phyloP scores from a whole-genome alignment of 2,329 filamentous ascomycete genomes.

The Xylaria sp. region DNA sequence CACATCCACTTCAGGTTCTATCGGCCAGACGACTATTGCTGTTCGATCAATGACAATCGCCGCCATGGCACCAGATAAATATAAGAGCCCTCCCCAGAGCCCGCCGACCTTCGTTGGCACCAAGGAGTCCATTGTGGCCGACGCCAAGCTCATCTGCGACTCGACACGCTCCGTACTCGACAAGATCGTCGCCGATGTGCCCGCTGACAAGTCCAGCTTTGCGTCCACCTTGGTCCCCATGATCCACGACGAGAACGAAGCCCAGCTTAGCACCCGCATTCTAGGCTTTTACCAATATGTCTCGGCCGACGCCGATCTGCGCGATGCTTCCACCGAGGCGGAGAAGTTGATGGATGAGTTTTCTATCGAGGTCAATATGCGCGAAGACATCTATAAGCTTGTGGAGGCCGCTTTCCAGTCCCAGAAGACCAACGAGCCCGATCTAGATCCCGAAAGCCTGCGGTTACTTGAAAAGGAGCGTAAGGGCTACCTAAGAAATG shows the following conservation, averaged over 20 bases:
- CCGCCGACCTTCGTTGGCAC: constrained; percentile 75
- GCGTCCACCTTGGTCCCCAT: constrained; percentile 58
- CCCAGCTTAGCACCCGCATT: constrained; percentile 56
- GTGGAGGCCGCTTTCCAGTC: constrained; percentile 55
- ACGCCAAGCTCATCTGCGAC: constrained; percentile 62
- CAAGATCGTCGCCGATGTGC: constrained; percentile 58
- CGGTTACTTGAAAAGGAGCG: constrained; percentile 73
- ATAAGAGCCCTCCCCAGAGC: constrained; percentile 68
- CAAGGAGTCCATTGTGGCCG: constrained; percentile 59
- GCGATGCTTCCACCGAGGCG: constrained; percentile 71
- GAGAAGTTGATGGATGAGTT: constrained; percentile 74
- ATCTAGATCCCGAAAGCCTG: constrained; percentile 62
- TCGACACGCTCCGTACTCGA: constrained; percentile 60
- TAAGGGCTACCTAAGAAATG: constrained; percentile 71
- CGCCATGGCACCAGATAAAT: constrained; percentile 62
- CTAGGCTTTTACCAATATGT: constrained; percentile 78
- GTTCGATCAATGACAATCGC: constrained; percentile 41
- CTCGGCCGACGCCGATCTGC: constrained; percentile 60
- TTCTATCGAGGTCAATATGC: constrained; percentile 71
- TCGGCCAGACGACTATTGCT: constrained; percentile 12
- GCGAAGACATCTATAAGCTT: constrained; percentile 70
- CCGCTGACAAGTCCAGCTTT: constrained; percentile 48
- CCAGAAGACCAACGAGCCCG: constrained; percentile 46
- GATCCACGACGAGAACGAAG: constrained; percentile 64
- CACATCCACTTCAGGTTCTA: constrained; percentile 29